Evolutionary conservation across 257 asterid genomes (phyloP).

Genomic region (Nyctanthes arbortristis): DNA sequence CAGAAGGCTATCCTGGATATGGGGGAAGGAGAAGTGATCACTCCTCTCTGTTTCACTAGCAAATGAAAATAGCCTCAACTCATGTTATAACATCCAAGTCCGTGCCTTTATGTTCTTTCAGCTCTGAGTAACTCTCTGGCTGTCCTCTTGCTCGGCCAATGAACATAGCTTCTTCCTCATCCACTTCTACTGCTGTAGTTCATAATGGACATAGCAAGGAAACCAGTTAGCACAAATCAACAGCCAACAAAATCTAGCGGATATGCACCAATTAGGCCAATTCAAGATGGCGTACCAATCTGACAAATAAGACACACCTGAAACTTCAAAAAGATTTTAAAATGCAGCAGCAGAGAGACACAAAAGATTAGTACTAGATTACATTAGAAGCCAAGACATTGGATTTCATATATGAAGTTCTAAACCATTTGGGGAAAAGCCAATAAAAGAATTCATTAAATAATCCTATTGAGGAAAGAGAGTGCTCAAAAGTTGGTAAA

Average conservation of each 20-base stretch:
- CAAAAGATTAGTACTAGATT: too few species aligned
- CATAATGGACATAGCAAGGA: constrained; percentile 34
- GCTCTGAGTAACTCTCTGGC: constrained; percentile 78
- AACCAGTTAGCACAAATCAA: not conserved
- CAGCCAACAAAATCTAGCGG: not conserved
- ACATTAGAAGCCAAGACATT: too few species aligned
- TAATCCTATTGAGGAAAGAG: too few species aligned
- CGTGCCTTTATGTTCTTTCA: constrained; percentile 82
- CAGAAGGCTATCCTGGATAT: constrained; percentile 76
- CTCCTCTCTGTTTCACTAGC: constrained; percentile 76
- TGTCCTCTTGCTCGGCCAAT: constrained; percentile 64
- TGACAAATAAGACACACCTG: too few species aligned
- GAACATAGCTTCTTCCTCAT: constrained; percentile 83
- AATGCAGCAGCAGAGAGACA: too few species aligned
- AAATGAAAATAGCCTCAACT: constrained; percentile 85
- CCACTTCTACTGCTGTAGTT: constrained; percentile 81
- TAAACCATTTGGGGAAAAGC: not conserved
- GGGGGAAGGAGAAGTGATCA: constrained; percentile 97
- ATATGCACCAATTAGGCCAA: not conserved
- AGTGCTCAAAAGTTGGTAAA: not conserved
- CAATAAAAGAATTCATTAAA: not conserved
- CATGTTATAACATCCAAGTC: constrained; percentile 73
- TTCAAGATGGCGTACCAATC: not conserved
- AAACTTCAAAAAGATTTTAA: too few species aligned
- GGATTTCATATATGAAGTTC: too few species aligned